Base-by-base conservation (phyloP, 768 basidiomycete genomes). In the Kwoniella europaea region DNA sequence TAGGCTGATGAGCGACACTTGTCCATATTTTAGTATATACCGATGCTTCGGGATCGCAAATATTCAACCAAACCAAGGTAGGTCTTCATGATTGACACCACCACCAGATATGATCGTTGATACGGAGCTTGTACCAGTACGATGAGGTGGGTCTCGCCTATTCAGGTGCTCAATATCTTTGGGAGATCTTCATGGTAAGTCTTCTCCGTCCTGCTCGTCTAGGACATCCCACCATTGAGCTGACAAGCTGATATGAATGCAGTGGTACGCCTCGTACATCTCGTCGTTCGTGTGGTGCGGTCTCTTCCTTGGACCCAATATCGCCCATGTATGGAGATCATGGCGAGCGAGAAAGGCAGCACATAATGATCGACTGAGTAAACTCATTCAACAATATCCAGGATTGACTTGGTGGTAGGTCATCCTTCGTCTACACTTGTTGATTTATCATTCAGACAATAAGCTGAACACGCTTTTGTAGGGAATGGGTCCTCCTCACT, bases 251-350 rank as follows among this genome's bases (percentile, higher is more conserved):
- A n/a, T n/a, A n/a, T n/a, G n/a, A n/a, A 15, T 20, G n/a, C 43
- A 68, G 67, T 68, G 67, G 67, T 68, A 68, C n/a, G 67, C 67
- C 9, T 68, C 67, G 10, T 68, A 68, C 27, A 59, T 68, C 2
- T 68, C 67, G 2, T 68, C 67, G 0, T 68, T 68, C 46, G 67
- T 68, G 3, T 68, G 67, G 67, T 68, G 67, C 16, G 67, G 67
- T 5, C 67, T 68, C 4, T 68, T 68, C 24, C 44, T 68, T n/a
- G 67, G 42, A 13, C 67, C 67, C 29, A 61, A 35, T 16, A 53
- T 68, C 20, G 12, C 13, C 10, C 56, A 44, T 7, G 55, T 59
- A 18, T 68, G 44, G 56, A 68, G 52, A 35, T 57, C 57, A 16
- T 60, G 67, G 57, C 42, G 67, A 41, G 41, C 67, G 22, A 58